Evolutionary conservation across 2,329 filamentous ascomycete genomes (phyloP), one percentile per base, ranked within the genome.

Genomic region (Sporothrix sp.): DNA sequence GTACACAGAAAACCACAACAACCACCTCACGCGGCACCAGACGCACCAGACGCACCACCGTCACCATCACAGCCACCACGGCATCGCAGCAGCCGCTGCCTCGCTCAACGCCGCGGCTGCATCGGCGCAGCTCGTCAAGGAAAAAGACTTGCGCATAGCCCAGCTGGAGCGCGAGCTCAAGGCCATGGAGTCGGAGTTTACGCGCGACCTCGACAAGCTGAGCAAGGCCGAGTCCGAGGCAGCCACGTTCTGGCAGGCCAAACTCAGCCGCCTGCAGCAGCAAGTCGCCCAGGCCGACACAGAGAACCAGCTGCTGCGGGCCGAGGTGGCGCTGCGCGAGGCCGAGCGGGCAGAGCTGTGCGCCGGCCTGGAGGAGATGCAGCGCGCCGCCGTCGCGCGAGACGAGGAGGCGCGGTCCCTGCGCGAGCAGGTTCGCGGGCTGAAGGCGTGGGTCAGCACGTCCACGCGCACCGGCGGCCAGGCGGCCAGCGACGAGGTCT

Each of bases 361-460:
- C 10, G 69, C 70, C 40, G 73, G 70, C 18, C 73, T 70, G 65
- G 74, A 74, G 42, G 64, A 68, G 52, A 62, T 75, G 45, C 66
- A 70, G 54, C 65, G 66, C 7, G 69, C 75, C 54, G 58, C 77
- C 10, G 63, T 66, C 14, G 68, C 66, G 47, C 68, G 69, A n/a
- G 79, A 84, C 48, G 74, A 76, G 21, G 78, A 83, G 63, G 71
- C 78, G 4, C 65, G 69, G 20, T 67, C 69, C 44, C 65, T 84
- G 53, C 66, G 75, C 48, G 69, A 70, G 3, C 83, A 87, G 64
- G 73, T 87, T 0, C 65, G 78, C 9, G 82, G 81, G 2, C 68
- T 87, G 53, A 87, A 87, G 70, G 79, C 81, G 58, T 86, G 78
- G 69, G 82, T 87, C 52, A 85, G 83, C 59, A 78, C 74, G 20